Percentiles rank a stretch among this genome's conserved stretches.
Conservation (phyloP, 2,329 filamentous ascomycete genomes). For the Septoria petroselini region DNA sequence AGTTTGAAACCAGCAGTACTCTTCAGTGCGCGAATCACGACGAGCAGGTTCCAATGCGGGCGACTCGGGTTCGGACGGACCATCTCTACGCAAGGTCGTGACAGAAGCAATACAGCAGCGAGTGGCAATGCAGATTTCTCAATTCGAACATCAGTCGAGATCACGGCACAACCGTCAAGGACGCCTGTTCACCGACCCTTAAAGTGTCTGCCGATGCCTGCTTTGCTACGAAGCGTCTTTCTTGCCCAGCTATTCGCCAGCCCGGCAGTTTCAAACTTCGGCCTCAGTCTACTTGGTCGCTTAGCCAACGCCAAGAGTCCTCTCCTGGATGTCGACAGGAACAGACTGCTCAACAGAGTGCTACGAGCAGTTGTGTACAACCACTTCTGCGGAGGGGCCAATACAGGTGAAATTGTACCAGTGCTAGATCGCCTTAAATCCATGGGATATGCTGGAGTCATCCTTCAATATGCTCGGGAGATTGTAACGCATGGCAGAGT, state of each 20-base stretch:
- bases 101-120: not conserved
- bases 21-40: not conserved
- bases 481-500: constrained; percentile 30
- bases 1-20: not conserved
- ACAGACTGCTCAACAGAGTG: constrained; percentile 46
- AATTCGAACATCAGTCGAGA: not conserved
- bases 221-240: constrained; percentile 32
- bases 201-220: constrained; percentile 8
- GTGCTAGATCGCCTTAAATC: constrained; percentile 48
- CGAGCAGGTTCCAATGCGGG: not conserved
- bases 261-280: constrained; percentile 34
- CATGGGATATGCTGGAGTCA: constrained; percentile 53
- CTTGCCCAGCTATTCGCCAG: constrained; percentile 36
- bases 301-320: constrained; percentile 45
- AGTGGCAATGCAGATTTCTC: not conserved
- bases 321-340: constrained; percentile 50
- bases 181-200: not conserved
- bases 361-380: constrained; percentile 52
- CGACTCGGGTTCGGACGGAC: not conserved
- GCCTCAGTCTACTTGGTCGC: constrained; percentile 35
- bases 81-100: constrained; percentile 8
- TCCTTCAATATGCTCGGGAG: constrained; percentile 55
- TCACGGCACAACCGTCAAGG: not conserved
- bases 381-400: constrained; percentile 57
- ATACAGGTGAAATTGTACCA: constrained; percentile 46